phyloP scores from a whole-genome alignment of 2,329 filamentous ascomycete species.

The Diaporthe australafricana region DNA sequence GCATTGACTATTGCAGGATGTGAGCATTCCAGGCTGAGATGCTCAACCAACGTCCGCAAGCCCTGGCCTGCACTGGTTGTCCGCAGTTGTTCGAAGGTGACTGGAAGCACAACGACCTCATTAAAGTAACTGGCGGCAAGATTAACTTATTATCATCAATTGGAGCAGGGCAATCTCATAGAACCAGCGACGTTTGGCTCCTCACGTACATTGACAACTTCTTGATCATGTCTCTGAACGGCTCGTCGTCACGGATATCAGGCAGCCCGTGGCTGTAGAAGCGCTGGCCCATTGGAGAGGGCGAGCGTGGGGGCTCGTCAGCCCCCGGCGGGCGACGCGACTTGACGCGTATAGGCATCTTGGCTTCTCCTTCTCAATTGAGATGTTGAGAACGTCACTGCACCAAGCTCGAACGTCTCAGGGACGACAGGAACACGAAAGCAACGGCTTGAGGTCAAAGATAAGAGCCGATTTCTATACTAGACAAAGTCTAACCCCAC shows the following conservation, averaged over 20 bases:
- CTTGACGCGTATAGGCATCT: slow-evolving; percentile 55
- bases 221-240: slow-evolving; percentile 73
- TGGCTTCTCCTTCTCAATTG: slow-evolving; percentile 23
- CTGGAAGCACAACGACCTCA: slow-evolving; percentile 71
- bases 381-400: neutral
- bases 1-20: slow-evolving; percentile 80
- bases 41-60: slow-evolving; percentile 69
- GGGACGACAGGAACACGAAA: neutral
- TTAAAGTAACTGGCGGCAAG: slow-evolving; percentile 65
- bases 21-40: slow-evolving; percentile 71
- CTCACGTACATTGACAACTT: slow-evolving; percentile 70
- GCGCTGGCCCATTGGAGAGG: slow-evolving; percentile 48
- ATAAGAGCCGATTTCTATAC: slow-evolving; percentile 6
- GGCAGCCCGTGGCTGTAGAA: slow-evolving; percentile 56
- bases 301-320: slow-evolving; percentile 46
- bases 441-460: slow-evolving; percentile 1
- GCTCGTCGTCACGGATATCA: slow-evolving; percentile 67
- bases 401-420: slow-evolving; percentile 1
- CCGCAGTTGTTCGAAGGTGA: slow-evolving; percentile 79
- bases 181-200: neutral
- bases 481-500: slow-evolving; percentile 11
- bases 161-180: neutral
- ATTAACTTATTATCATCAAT: neutral
- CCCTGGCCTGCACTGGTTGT: slow-evolving; percentile 72
- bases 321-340: slow-evolving; percentile 46